These are phyloP conservation scores for Emericellopsis atlantica DNA, from an alignment of 2,329 filamentous ascomycete genomes.

Conservation along the genomic window DNA sequence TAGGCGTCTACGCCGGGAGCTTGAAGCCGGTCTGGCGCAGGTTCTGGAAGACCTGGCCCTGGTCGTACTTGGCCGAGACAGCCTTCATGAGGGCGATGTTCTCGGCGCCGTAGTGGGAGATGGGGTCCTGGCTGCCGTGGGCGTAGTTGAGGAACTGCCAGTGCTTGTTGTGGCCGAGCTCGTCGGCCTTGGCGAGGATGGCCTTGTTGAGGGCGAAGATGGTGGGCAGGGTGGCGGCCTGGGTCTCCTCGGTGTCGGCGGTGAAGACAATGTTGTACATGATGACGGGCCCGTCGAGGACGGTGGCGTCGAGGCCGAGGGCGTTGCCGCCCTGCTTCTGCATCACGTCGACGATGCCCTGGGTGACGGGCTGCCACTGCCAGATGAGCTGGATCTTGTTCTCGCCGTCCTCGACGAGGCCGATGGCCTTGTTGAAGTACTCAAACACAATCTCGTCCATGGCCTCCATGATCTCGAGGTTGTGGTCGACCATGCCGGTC, in stretches of 20 bases:
- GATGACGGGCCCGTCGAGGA: slow-evolving; percentile 16
- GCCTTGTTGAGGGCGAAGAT: slow-evolving; percentile 11
- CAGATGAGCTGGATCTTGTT: slow-evolving; percentile 12
- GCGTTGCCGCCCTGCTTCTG: slow-evolving; percentile 15
- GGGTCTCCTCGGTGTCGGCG: slow-evolving; percentile 21
- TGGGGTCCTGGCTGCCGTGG: slow-evolving; percentile 20
- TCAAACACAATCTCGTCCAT: slow-evolving; percentile 15
- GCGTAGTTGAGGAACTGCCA: slow-evolving; percentile 32
- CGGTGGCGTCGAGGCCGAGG: slow-evolving; percentile 16
- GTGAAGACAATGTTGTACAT: slow-evolving; percentile 24
- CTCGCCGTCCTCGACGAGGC: slow-evolving; percentile 8
- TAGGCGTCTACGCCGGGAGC: background rate
- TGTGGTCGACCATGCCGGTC: slow-evolving; percentile 14
- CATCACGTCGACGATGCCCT: slow-evolving; percentile 12
- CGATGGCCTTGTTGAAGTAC: slow-evolving; percentile 13
- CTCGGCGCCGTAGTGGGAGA: slow-evolving; percentile 21
- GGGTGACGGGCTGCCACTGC: slow-evolving; percentile 19
- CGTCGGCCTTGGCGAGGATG: slow-evolving; percentile 11
- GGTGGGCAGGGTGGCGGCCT: slow-evolving; percentile 16
- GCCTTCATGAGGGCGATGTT: slow-evolving; percentile 17
- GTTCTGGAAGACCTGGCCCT: slow-evolving; percentile 16
- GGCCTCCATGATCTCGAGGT: slow-evolving; percentile 15
- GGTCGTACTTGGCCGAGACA: slow-evolving; percentile 18
- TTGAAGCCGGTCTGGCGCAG: slow-evolving; percentile 3
- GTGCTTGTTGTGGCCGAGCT: slow-evolving; percentile 15